Evolutionary conservation across 2,329 filamentous ascomycete genomes (phyloP), one percentile per base, ranked within the genome.

Genomic region (Sclerotinia subarctica): DNA sequence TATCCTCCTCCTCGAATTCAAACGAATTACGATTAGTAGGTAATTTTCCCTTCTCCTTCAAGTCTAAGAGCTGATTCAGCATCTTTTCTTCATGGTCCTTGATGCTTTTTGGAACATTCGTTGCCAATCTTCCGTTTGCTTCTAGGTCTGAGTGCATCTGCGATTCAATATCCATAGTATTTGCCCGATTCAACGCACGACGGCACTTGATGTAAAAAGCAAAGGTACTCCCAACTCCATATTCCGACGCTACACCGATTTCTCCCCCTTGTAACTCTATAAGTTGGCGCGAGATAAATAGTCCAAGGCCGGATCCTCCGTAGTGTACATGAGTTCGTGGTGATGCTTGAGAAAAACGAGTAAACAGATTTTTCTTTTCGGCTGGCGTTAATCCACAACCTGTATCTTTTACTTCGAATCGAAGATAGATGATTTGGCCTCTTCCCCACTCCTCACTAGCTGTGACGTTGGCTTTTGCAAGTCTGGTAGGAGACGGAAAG

Each of bases 241-340:
- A 82, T 70, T 87, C 81, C 21, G 87, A 90, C 1, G 85, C 82
- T 8, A 94, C 89, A 1, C 91, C 91, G 56, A 95, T 93, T 70
- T 92, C 88, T 5, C 92, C 92, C 24, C 91, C 90, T 76, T 94
- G 91, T 11, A 94, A 81, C 76, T 94, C 91, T 0, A 90, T 91
- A n/a, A 95, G 82, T 67, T 91, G 86, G 29, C 90, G 85, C 38
- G 88, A 91, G 71, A 94, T 94, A 77, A 93, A 94, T 0, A 94
- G 81, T 0, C 92, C 92, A 1, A 95, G 82, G 0, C 92, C 92
- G 0, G 88, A 91, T 0, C 92, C 92, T 29, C 91, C 92, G 72
- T 94, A 93, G 72, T 92, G 87, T 21, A 92, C 88, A 72, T 93
- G 90, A 0, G 90, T 93, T 62, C 87, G 86, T 1, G 90, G 89